Evolutionary conservation across 2,329 filamentous ascomycete genomes (phyloP), one percentile per base, ranked within the genome.

Genomic region (Diaporthe citriasiana): DNA sequence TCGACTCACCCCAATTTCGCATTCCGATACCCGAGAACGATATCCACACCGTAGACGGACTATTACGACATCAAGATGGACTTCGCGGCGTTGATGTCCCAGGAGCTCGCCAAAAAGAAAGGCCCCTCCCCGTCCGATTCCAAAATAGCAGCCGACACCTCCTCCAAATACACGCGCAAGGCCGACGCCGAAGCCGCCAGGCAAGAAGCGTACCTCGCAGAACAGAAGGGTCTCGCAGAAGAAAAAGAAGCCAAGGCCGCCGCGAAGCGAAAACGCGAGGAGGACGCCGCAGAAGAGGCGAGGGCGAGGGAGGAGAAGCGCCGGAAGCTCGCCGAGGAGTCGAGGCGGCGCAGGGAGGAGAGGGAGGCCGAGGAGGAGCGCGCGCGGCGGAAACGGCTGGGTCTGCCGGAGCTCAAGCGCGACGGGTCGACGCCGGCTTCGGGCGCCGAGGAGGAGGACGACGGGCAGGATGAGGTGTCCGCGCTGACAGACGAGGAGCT

Each of bases 51-150:
- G 30, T 30, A 17, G 27, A 60, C n/a, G 19, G 25, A 27, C 4
- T 10, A 3, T n/a, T 6, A 38, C 50, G 35, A 40, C 17, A 68
- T 76, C 81, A 87, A 76, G 78, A 99, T 99, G 97, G 95, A 99
- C 84, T 99, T 99, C 86, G 95, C 95, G 75, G 91, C 95, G 47
- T 87, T 99, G 63, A 97, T 99, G 94, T 92, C 94, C 80, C 93
- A 95, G 81, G 95, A 98, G 84, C 97, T 99, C 80, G 91, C 94
- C 79, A 97, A 97, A 83, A 88, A 92, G 78, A 94, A 94, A 83
- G 84, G 89, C 76, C 79, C 74, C 72, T 81, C 56, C 71, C 78
- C 50, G 53, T 81, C n/a, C 71, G 47, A 76, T 71, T 56, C 77
- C 45, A 47, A 79, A 53, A 53, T 77, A 27, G 60, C 77, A 3